Conservation (phyloP, 148 eudicot genomes). For the Camellia lanceoleosa region DNA sequence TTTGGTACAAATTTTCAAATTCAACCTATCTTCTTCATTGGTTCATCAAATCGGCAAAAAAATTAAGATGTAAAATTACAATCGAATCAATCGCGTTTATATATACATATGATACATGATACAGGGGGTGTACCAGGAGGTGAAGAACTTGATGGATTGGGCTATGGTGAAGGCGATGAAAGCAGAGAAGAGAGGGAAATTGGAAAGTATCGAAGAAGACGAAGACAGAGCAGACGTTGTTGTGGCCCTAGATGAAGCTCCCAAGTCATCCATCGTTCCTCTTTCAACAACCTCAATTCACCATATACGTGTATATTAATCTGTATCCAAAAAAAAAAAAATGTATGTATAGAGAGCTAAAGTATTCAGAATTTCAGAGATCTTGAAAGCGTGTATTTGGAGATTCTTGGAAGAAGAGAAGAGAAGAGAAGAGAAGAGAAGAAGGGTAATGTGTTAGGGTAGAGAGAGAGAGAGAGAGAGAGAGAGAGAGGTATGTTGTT, state of each 20-base stretch:
- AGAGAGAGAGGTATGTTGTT: neutral
- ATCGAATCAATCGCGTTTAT: too few relatives aligned
- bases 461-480: neutral
- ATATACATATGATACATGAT: neutral
- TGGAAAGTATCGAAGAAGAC: conserved; percentile 17
- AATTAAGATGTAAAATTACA: too few relatives aligned
- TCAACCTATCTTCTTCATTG: too few relatives aligned
- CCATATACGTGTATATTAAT: neutral
- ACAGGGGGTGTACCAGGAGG: conserved; percentile 19
- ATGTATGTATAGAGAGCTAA: neutral
- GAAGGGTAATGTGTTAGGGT: neutral
- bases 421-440: neutral
- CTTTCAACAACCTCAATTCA: neutral
- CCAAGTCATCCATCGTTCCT: conserved; percentile 17
- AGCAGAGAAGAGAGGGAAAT: conserved; percentile 30
- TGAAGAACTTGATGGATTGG: conserved; percentile 29
- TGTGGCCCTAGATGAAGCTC: conserved; percentile 10
- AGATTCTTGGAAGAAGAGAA: neutral
- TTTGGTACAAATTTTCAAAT: too few relatives aligned
- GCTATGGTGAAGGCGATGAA: conserved; percentile 33
- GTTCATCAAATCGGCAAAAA: too few relatives aligned
- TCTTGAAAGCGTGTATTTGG: neutral
- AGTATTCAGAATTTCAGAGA: neutral
- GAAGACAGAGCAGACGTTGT: conserved; percentile 5
- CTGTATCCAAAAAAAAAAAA: neutral